Base-by-base conservation (phyloP, 1,284 basidiomycete species). In the Heterobasidion occidentale region DNA sequence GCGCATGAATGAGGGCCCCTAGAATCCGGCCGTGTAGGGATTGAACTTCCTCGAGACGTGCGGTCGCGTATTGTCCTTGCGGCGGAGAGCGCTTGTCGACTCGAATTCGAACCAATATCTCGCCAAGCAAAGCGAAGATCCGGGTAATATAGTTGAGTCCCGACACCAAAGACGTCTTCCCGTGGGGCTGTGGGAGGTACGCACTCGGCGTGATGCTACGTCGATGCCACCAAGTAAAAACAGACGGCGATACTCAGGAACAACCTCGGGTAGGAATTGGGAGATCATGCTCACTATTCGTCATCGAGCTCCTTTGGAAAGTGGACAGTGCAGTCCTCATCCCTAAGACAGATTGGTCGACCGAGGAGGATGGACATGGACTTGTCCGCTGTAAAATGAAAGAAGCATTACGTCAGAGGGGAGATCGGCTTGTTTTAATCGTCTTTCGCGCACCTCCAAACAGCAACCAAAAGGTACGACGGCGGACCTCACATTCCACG, bases 81-180 rank as follows among this genome's bases (percentile, higher is more conserved):
- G 88, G 88, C 36, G 88, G 88, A 2, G 88, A 90, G 52, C 88
- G 82, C 68, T 90, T 91, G 70, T 91, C 89, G 53, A 90, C 86
- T 56, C 88, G 82, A 65, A 91, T 90, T 58, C 89, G 84, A 42
- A 90, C 87, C 56, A 91, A 77, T 63, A 91, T 91, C 73, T 91
- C 89, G 56, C 88, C 89, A 51, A 91, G 77, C 17, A 91, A 75
- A 12, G 88, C 86, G 66, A 92, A 93, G 59, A 94, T 88, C 63
- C 91, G 83, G 56, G 87, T 89, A 62, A 80, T 90, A 67, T 92
- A 92, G 71, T 92, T 92, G 52, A 94, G 80, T 15, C 92, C 92
- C 20, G 86, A 88, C 14, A 94, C 83, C 58, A 92, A 74, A 9
- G 91, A 86, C 9, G 88, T 90, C 72, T 87, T 88, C 62, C 87